phyloP scores from a whole-genome alignment of 805 yeast species.

The Candida palmyrensis region DNA sequence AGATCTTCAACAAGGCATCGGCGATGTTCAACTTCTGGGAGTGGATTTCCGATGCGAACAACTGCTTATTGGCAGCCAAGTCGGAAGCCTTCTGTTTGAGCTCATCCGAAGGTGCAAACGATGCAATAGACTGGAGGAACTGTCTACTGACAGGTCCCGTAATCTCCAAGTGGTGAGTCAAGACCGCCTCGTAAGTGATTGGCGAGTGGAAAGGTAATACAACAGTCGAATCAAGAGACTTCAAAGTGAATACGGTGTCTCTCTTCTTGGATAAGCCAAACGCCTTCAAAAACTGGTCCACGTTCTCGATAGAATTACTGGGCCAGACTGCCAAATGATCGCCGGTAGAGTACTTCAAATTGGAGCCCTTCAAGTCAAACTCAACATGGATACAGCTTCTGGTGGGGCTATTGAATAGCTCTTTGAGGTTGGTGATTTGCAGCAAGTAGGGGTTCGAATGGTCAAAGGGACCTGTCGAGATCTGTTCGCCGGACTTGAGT shows the following conservation, averaged over 20 bases:
- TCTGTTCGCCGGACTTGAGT: slow-evolving; percentile 22
- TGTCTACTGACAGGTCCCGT: slow-evolving; percentile 94
- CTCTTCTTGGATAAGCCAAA: slow-evolving; percentile 54
- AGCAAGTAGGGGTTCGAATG: slow-evolving; percentile 81
- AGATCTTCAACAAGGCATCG: slow-evolving; percentile 60
- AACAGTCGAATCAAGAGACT: slow-evolving; percentile 65
- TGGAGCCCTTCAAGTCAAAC: slow-evolving; percentile 71
- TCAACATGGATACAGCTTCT: slow-evolving; percentile 91
- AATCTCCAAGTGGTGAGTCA: slow-evolving; percentile 85
- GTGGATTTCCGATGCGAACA: slow-evolving; percentile 63
- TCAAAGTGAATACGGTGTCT: slow-evolving; percentile 56
- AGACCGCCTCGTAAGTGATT: slow-evolving; percentile 81
- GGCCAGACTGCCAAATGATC: slow-evolving; percentile 97
- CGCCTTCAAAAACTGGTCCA: slow-evolving; percentile 57
- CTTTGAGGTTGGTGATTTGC: slow-evolving; percentile 53
- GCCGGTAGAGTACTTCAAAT: slow-evolving; percentile 85
- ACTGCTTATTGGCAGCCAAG: slow-evolving; percentile 63
- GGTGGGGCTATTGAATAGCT: slow-evolving; percentile 57
- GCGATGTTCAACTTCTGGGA: slow-evolving; percentile 64
- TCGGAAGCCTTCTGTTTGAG: slow-evolving; percentile 43
- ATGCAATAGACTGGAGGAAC: slow-evolving; percentile 62
- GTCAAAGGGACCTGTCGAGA: slow-evolving; percentile 69
- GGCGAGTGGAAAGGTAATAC: slow-evolving; percentile 67
- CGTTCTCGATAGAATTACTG: slow-evolving; percentile 74
- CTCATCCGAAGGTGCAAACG: slow-evolving; percentile 72